Base-by-base conservation (phyloP, 768 basidiomycete species). In the Dictyophora rubrovolvata region DNA sequence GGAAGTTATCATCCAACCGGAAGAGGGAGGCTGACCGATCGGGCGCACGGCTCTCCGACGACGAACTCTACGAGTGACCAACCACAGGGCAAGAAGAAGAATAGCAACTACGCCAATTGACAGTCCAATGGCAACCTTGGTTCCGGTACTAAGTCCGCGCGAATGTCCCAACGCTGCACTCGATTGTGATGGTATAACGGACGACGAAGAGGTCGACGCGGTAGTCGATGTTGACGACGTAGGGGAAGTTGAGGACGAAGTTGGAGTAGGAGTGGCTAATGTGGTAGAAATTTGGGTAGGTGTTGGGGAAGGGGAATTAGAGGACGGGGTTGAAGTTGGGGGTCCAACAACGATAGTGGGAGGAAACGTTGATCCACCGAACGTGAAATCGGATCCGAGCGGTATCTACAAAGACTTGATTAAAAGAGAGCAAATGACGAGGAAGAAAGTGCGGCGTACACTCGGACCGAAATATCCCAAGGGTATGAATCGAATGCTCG, bases 381-480 rank as follows among this genome's bases (percentile, higher is more conserved):
- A 92, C 12, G 80, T 82, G 79, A 83, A 92, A 10, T 75, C 65
- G 1, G 82, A 71, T 49, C 81, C 85, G 33, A 92, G 73, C 33
- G 89, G 89, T 64, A 92, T 89, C 88, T 90, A 56, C 7, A 59
- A 28, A 28, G 53, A 20, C 28, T 54, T 48, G 55, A 28, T 42
- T 1, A 21, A 56, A 21, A 47, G 14, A 21, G 11, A 16, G 36
- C 35, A 18, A 12, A 55, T n/a, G 16, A 9, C 54, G 54, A 59
- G 6, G n/a, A n/a, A 52, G 18, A 11, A 55, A 53, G 33, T 60
- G 23, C 55, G 12, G 80, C 87, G 79, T 67, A 90, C 88, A 69
- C 84, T 84, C 55, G 89, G 87, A 33, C 89, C 89, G 63, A 80
- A 89, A 71, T 91, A 92, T 0, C 89, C 90, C 63, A 89, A 72